Percentiles rank a stretch among this genome's conserved stretches.
Conservation (phyloP, 192 early-diverging fungal species). For the Rhizophlyctis rosea region DNA sequence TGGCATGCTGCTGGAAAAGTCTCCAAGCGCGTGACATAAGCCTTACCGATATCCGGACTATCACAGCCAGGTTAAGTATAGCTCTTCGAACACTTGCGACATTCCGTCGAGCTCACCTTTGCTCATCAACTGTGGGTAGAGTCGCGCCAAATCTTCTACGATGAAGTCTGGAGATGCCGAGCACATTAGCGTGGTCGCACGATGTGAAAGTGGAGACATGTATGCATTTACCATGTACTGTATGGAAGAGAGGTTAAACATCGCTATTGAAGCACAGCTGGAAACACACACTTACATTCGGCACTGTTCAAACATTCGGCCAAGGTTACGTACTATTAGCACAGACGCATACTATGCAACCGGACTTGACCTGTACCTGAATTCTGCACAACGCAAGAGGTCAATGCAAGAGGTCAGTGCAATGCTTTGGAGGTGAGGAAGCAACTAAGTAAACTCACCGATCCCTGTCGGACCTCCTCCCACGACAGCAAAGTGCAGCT, state of each 20-base stretch:
- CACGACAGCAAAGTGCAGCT: conserved; percentile 77
- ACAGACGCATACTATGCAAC: too few relatives aligned
- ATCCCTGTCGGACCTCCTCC: conserved; percentile 82
- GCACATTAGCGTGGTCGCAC: too few relatives aligned
- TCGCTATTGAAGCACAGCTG: conserved; percentile 40
- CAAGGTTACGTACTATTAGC: neutral
- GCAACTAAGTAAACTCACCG: too few relatives aligned
- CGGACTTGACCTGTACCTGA: too few relatives aligned
- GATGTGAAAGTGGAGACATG: conserved; percentile 63
- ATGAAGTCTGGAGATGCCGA: neutral
- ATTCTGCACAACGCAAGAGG: too few relatives aligned
- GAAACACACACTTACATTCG: conserved; percentile 1
- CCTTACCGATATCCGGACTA: too few relatives aligned
- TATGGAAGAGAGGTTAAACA: conserved; percentile 32
- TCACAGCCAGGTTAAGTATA: neutral
- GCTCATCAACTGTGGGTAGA: conserved; percentile 70
- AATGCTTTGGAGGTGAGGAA: neutral
- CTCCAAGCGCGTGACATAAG: too few relatives aligned
- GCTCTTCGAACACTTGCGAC: too few relatives aligned
- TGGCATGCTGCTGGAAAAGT: neutral
- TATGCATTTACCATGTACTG: conserved; percentile 24
- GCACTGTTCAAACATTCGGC: conserved; percentile 1
- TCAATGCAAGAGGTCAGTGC: too few relatives aligned
- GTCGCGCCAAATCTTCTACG: conserved; percentile 65
- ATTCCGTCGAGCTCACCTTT: conserved; percentile 14